These are phyloP conservation scores for Talaromyces marneffei DNA, from an alignment of 2,329 filamentous ascomycete species.

Conservation along the genomic window DNA sequence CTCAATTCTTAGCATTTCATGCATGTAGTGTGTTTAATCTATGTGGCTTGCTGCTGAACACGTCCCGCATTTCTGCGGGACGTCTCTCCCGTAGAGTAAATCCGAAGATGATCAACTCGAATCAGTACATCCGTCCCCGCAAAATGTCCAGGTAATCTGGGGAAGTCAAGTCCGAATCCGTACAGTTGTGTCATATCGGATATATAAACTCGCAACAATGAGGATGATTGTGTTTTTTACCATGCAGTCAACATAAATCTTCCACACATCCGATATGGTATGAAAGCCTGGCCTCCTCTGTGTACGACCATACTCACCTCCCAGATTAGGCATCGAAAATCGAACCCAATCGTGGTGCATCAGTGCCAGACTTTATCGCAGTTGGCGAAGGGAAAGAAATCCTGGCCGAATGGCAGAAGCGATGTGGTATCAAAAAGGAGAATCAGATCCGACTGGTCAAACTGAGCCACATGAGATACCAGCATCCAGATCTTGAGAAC, in stretches of 20 bases:
- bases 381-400: slow-evolving; percentile 16
- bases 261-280: neutral
- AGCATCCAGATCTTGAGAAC: slow-evolving; percentile 46
- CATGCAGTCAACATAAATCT: neutral
- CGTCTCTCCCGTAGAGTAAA: neutral
- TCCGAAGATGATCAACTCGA: neutral
- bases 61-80: neutral
- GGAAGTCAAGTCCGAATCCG: neutral
- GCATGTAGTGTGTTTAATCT: neutral
- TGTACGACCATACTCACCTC: neutral
- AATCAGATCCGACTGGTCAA: slow-evolving; percentile 45
- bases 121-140: neutral
- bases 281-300: neutral
- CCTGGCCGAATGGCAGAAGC: slow-evolving; percentile 17
- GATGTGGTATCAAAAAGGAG: slow-evolving; percentile 34
- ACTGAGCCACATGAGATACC: slow-evolving; percentile 50
- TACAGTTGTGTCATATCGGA: neutral
- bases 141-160: neutral
- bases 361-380: slow-evolving; percentile 15
- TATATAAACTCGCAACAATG: neutral
- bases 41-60: neutral
- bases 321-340: neutral
- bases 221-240: neutral
- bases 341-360: neutral
- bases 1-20: neutral